Conservation (phyloP, 1,139 yeast species). For the Kodamaea fungicola region DNA sequence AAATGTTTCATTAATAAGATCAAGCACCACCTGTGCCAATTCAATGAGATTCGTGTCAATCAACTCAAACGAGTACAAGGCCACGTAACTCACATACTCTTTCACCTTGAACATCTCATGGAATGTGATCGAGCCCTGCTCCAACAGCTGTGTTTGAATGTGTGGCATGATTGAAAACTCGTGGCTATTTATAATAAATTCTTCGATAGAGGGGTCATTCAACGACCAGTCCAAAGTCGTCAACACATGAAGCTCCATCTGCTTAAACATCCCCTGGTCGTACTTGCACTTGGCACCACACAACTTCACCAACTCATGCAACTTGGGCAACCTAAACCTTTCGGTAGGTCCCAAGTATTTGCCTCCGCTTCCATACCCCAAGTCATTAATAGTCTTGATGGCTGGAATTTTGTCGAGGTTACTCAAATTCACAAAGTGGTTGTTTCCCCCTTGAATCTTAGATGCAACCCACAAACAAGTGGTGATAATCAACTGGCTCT, state of each 20-base stretch:
- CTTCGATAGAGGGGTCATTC: constrained; percentile 56
- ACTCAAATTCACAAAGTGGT: constrained; percentile 55
- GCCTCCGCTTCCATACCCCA: constrained; percentile 53
- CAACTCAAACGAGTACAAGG: constrained; percentile 36
- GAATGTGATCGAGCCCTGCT: constrained; percentile 1
- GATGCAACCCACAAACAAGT: constrained; percentile 68
- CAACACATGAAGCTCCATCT: constrained; percentile 52
- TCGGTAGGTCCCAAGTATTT: constrained; percentile 64
- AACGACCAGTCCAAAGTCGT: constrained; percentile 61
- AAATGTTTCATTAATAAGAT: constrained; percentile 34
- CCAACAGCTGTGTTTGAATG: background rate
- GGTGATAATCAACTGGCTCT: constrained; percentile 59
- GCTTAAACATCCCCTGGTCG: constrained; percentile 60
- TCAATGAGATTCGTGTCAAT: constrained; percentile 32
- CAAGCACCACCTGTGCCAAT: constrained; percentile 32
- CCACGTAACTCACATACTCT: constrained; percentile 34
- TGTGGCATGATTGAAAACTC: constrained; percentile 28
- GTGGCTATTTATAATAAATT: constrained; percentile 34
- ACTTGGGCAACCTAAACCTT: constrained; percentile 61
- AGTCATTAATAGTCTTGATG: constrained; percentile 37
- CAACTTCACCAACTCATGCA: constrained; percentile 56
- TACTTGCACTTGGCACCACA: constrained; percentile 58
- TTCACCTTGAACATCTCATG: constrained; percentile 36
- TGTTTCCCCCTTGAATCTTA: constrained; percentile 66
- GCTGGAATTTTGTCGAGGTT: constrained; percentile 28